Conservation (phyloP, 2,329 filamentous ascomycete species). For the Talaromyces pinophilus region DNA sequence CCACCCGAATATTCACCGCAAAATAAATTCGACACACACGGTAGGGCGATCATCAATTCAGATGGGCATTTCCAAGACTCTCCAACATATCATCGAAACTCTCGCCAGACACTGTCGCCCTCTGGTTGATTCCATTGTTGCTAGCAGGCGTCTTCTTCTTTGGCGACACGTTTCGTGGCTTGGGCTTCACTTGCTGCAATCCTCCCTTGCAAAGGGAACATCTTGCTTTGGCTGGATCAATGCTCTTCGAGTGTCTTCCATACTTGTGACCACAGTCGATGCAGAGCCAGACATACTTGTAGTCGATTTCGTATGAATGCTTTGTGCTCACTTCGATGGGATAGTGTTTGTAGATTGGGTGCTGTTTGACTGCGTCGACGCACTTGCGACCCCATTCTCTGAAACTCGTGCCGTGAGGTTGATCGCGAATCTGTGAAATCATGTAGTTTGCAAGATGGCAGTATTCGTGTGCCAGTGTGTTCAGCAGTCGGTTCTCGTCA, state of each 20-base stretch:
- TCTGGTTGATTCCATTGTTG: neutral
- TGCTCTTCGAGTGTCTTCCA: slow-evolving; percentile 82
- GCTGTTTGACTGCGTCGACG: slow-evolving; percentile 36
- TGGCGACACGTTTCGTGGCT: slow-evolving; percentile 48
- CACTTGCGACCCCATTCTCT: slow-evolving; percentile 63
- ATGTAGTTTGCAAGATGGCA: slow-evolving; percentile 94
- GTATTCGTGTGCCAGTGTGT: slow-evolving; percentile 94
- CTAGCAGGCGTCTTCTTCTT: slow-evolving; percentile 12
- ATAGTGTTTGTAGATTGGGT: slow-evolving; percentile 61
- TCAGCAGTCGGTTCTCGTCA: slow-evolving; percentile 73
- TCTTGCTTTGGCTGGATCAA: slow-evolving; percentile 68
- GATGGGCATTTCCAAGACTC: slow-evolving; percentile 15
- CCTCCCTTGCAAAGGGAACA: slow-evolving; percentile 75
- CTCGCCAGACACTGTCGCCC: neutral
- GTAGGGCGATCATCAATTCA: neutral
- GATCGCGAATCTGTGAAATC: slow-evolving; percentile 70
- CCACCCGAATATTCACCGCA: neutral
- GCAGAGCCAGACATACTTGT: slow-evolving; percentile 89
- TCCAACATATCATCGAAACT: slow-evolving; percentile 17
- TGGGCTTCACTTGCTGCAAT: slow-evolving; percentile 77
- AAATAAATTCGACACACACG: neutral
- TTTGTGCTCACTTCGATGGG: slow-evolving; percentile 80
- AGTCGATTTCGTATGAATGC: slow-evolving; percentile 86
- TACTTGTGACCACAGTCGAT: slow-evolving; percentile 68
- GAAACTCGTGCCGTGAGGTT: slow-evolving; percentile 83